Evolutionary conservation across 106 monocot genomes (phyloP).

Genomic region (Alisma plantagoaquatica): DNA sequence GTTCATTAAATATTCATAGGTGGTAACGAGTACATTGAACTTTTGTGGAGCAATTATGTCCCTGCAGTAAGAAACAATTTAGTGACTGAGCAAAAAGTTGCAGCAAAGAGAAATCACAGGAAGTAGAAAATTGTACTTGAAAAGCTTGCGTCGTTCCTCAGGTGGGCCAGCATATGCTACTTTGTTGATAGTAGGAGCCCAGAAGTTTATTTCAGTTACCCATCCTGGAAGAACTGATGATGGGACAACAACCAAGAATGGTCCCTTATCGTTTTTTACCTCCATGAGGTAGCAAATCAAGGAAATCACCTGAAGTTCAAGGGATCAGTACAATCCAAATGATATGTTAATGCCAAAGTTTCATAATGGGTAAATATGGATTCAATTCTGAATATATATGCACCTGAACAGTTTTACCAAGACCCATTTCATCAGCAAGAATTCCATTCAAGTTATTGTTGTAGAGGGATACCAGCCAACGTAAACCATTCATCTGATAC

Average conservation of each 20-base stretch:
- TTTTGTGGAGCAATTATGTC: constrained; percentile 85
- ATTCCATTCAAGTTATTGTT: constrained; percentile 99
- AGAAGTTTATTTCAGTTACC: constrained; percentile 81
- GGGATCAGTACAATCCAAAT: too few species aligned
- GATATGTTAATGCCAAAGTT: too few species aligned
- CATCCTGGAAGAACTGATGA: constrained; percentile 96
- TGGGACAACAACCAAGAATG: constrained; percentile 96
- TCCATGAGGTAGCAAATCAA: constrained; percentile 97
- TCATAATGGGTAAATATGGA: too few species aligned
- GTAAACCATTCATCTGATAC: constrained; percentile 96
- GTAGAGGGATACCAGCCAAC: constrained; percentile 96
- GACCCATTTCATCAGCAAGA: constrained; percentile 99
- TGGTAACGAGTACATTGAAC: constrained; percentile 96
- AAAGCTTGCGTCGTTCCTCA: constrained; percentile 86
- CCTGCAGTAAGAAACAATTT: constrained; percentile 25
- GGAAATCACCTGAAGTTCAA: constrained; percentile 71
- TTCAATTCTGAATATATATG: neutral
- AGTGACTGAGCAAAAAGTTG: neutral
- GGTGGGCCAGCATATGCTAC: constrained; percentile 88
- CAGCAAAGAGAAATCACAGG: neutral
- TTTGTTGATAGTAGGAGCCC: constrained; percentile 88
- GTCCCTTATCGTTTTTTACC: constrained; percentile 92
- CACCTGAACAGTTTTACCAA: constrained; percentile 99
- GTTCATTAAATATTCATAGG: constrained; percentile 98
- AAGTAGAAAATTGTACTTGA: constrained; percentile 43